A percentile compares a stretch with the other conserved stretches of the same genome.
Conservation (phyloP, 2,329 filamentous ascomycete genomes). For the Arthroderma sp. region DNA sequence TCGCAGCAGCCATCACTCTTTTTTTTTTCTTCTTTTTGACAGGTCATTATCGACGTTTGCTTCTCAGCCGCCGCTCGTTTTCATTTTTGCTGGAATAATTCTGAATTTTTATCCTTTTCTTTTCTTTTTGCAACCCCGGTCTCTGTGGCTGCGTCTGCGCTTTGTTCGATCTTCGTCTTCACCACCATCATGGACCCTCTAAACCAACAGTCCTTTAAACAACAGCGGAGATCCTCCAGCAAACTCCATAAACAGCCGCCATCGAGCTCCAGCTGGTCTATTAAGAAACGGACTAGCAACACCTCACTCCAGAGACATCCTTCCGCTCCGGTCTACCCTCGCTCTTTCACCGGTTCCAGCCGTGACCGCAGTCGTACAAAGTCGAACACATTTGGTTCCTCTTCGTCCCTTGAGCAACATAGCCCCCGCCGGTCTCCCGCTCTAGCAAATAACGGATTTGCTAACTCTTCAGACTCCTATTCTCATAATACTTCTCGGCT, state of each 20-base stretch:
- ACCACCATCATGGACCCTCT: conserved; percentile 9
- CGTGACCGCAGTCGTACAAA: conserved; percentile 32
- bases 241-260: conserved; percentile 34
- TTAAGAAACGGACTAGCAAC: conserved; percentile 31
- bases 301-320: conserved; percentile 34
- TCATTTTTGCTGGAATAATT: too few relatives aligned
- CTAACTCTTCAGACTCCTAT: conserved; percentile 20
- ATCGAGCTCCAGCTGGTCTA: conserved; percentile 23
- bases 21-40: too few relatives aligned
- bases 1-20: too few relatives aligned
- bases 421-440: conserved; percentile 29
- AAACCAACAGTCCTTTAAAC: conserved; percentile 7
- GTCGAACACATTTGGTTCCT: conserved; percentile 35
- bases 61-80: too few relatives aligned
- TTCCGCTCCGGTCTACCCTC: conserved; percentile 33
- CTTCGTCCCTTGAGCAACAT: conserved; percentile 31
- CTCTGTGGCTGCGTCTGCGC: conserved; percentile 4
- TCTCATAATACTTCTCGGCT: conserved; percentile 23
- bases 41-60: too few relatives aligned
- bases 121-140: too few relatives aligned
- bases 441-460: conserved; percentile 20
- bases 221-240: conserved; percentile 22
- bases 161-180: not conserved
- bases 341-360: conserved; percentile 26
- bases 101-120: too few relatives aligned